Evolutionary conservation across 768 basidiomycete species (phyloP).

Genomic region (Trametes elegans): DNA sequence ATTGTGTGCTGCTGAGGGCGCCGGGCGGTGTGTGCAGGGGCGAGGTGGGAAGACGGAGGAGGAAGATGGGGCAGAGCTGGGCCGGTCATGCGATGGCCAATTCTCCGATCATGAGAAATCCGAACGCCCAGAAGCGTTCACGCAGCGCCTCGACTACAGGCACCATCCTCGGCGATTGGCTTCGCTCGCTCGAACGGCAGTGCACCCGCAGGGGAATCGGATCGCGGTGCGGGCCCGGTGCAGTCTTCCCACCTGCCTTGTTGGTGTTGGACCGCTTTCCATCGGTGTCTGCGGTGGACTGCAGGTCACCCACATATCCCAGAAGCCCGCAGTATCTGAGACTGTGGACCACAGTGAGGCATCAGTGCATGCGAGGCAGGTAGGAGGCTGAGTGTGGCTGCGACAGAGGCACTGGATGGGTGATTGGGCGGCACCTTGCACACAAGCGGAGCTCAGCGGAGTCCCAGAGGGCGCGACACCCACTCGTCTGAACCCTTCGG

Average conservation of each 20-base stretch:
- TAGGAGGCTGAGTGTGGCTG: no score
- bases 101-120: constrained; percentile 23
- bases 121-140: constrained; percentile 16
- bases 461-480: no score
- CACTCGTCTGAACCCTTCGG: no score
- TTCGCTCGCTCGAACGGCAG: constrained; percentile 1
- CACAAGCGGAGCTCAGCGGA: no score
- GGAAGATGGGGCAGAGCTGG: constrained; percentile 2
- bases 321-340: background rate
- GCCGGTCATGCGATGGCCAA: constrained; percentile 18
- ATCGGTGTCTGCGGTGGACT: background rate
- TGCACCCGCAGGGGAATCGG: constrained; percentile 3
- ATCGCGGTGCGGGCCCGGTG: constrained; percentile 1
- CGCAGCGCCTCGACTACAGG: constrained; percentile 12
- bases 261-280: background rate
- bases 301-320: background rate
- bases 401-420: no score
- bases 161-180: constrained; percentile 4
- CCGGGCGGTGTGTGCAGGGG: background rate
- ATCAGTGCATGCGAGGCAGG: background rate
- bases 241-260: background rate
- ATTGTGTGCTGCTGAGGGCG: background rate
- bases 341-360: no score
- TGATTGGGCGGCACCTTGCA: no score
- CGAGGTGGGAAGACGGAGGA: background rate